A percentile compares a stretch with the other conserved stretches of the same genome.
These are phyloP conservation scores for Boletellus ananas DNA, from an alignment of 768 basidiomycete genomes.

Conservation along the genomic window DNA sequence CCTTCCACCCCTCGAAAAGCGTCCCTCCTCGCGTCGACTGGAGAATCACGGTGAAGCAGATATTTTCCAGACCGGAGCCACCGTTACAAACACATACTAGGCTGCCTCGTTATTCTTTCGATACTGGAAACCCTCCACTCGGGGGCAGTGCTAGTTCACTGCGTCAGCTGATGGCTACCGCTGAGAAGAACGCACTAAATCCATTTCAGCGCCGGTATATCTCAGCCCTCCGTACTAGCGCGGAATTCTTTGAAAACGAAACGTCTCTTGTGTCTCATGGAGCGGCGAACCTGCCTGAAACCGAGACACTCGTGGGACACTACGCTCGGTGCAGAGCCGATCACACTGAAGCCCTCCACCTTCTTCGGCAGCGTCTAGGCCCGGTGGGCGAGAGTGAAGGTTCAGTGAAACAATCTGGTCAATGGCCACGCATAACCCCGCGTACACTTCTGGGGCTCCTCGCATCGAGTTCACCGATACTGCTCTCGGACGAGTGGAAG, in stretches of 20 bases:
- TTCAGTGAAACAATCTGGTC: conserved; percentile 11
- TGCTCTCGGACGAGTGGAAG: conserved; percentile 24
- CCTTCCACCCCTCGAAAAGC: not conserved
- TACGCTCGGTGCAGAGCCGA: not conserved
- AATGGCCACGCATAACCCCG: conserved; percentile 35
- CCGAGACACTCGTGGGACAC: not conserved
- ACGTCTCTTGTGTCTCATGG: not conserved
- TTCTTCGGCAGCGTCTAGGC: conserved; percentile 5
- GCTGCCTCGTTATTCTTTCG: not conserved
- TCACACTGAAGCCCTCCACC: not conserved
- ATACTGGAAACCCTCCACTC: not conserved
- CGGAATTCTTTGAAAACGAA: conserved; percentile 2
- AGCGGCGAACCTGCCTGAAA: not conserved
- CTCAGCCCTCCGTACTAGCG: not conserved
- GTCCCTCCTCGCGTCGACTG: not conserved
- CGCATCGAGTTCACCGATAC: conserved; percentile 15
- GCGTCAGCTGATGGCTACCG: not conserved
- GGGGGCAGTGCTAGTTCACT: not conserved
- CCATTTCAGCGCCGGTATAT: not conserved
- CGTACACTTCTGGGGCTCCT: conserved; percentile 28
- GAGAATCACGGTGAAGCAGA: not conserved
- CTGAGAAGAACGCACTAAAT: not conserved
- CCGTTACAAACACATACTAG: not conserved
- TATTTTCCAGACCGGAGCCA: not conserved
- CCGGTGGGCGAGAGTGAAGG: conserved; percentile 11